These are phyloP conservation scores for Sporisorium reilianum DNA, from an alignment of 1,284 basidiomycete species.

Conservation along the genomic window DNA sequence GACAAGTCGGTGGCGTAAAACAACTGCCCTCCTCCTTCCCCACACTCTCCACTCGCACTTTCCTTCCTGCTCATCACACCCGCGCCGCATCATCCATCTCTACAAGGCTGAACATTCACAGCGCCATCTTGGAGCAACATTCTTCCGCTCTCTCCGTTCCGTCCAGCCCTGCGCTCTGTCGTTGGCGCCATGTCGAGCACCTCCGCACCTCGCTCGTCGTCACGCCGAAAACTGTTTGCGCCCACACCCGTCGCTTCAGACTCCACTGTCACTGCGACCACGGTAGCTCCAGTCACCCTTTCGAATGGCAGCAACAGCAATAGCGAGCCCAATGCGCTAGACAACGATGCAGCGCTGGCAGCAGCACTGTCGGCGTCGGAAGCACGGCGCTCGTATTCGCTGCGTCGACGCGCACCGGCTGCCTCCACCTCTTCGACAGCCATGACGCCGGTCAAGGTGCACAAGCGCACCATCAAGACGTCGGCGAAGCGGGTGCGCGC, in stretches of 20 bases:
- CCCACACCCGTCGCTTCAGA: conserved; percentile 23
- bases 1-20: not conserved
- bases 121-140: not conserved
- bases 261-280: not conserved
- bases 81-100: not conserved
- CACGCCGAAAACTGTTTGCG: conserved; percentile 45
- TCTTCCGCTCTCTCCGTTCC: not conserved
- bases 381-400: conserved; percentile 26
- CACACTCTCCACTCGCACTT: not conserved
- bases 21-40: no score
- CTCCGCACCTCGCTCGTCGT: conserved; percentile 4
- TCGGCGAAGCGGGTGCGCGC: conserved; percentile 17
- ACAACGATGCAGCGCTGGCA: conserved; percentile 29
- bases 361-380: conserved; percentile 21
- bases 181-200: conserved; percentile 11
- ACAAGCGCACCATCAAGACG: conserved; percentile 7
- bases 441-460: not conserved
- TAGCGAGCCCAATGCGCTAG: not conserved
- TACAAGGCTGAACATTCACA: not conserved
- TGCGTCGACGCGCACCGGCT: conserved; percentile 14
- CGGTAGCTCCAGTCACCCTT: not conserved
- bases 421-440: not conserved
- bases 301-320: no score
- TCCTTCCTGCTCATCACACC: not conserved
- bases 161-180: conserved; percentile 1